Evolutionary conservation across 2,329 filamentous ascomycete genomes (phyloP), one percentile per base, ranked within the genome.

Genomic region (Fusarium humuli): DNA sequence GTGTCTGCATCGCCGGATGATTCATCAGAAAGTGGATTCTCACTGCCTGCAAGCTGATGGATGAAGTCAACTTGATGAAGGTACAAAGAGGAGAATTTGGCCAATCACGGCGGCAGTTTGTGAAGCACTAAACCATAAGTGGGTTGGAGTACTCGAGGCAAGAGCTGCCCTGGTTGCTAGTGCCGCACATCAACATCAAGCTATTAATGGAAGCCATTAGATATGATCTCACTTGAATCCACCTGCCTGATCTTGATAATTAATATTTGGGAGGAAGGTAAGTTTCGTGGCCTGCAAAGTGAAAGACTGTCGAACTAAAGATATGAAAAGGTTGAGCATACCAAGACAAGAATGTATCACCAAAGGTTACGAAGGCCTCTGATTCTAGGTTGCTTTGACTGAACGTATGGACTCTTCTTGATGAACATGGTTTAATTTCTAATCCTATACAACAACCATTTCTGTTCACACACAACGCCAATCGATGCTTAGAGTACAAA

Each of bases 1-100:
- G 55, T 40, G 61, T 70, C 60, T 65, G 56, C 69, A 73, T 80
- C 77, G 73, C 80, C 79, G 80, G 73, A 81, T 82, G 80, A 81
- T 77, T 82, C 80, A 82, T 79, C 73, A 71, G 68, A 69, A 66
- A 74, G 74, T 76, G 74, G 74, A 71, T 76, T 71, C 73, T 58
- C 42, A 56, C 22, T 34, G 41, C 64, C 49, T 60, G 68, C 62
- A 61, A 65, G 65, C 54, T 60, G 63, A 68, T 61, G 59, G 62
- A 68, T 65, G 57, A 64, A 58, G 59, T 52, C 44, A 47, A 57
- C 45, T 32, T 32, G 41, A 52, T 58, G 37, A 54, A 45, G 57
- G 63, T 65, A 61, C 55, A 64, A 37, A 58, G 65, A 40, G 27
- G 37, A 32, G 13, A 29, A n/a, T 14, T 13, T 22, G 8, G 22